phyloP scores from a whole-genome alignment of 306 rosid genomes.

The Albizia julibrissin region DNA sequence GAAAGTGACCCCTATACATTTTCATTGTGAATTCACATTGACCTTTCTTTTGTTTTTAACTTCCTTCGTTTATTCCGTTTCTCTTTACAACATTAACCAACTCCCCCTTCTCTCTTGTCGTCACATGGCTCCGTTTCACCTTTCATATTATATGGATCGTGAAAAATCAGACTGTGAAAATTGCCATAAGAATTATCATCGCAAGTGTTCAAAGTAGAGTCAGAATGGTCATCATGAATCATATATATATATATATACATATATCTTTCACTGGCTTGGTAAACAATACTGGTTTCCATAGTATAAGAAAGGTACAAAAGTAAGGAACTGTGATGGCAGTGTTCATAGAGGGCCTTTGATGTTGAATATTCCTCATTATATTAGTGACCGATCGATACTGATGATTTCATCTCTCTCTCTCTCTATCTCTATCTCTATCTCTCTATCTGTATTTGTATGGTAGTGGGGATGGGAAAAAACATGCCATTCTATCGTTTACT shows the following conservation, averaged over 20 bases:
- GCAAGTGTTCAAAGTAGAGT: constrained; percentile 23
- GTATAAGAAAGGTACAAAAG: constrained; percentile 8
- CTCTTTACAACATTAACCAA: not conserved
- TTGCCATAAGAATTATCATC: constrained; percentile 27
- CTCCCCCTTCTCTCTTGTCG: not conserved
- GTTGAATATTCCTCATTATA: not conserved
- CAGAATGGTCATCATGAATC: constrained; percentile 26
- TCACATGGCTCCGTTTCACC: constrained; percentile 27
- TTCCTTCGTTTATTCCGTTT: not conserved
- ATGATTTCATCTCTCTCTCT: not conserved
- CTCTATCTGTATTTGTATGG: not conserved
- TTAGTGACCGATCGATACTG: not conserved
- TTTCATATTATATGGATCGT: not conserved
- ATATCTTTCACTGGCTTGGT: constrained; percentile 24
- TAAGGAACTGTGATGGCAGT: not conserved
- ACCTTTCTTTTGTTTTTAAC: constrained; percentile 25
- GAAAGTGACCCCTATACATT: not conserved
- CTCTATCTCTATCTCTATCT: not conserved
- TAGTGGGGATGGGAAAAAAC: not conserved
- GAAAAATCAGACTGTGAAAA: not conserved
- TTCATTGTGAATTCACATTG: constrained; percentile 14
- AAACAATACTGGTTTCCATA: constrained; percentile 15
- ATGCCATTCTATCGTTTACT: not conserved
- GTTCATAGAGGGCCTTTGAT: not conserved
- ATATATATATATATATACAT: not conserved